Evolutionary conservation across 129 eudicot genomes (phyloP).

Genomic region (Rutidosis leptorrhynchoides): DNA sequence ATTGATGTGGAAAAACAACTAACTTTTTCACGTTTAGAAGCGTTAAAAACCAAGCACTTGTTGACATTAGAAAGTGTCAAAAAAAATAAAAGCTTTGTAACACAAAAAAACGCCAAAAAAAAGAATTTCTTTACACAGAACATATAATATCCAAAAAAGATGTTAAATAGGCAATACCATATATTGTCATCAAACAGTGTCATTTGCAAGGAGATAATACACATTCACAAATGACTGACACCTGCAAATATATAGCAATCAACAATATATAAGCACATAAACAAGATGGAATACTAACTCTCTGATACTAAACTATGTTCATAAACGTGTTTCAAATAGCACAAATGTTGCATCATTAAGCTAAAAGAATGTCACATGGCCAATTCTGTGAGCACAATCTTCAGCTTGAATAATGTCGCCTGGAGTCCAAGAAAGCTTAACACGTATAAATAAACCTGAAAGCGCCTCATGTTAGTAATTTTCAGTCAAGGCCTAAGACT

Average conservation of each 20-base stretch:
- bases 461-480: conserved; percentile 29
- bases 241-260: conserved; percentile 36
- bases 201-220: conserved; percentile 79
- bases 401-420: conserved; percentile 96
- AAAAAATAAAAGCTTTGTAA: too few relatives aligned
- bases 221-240: conserved; percentile 83
- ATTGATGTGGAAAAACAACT: too few relatives aligned
- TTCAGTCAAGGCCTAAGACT: conserved; percentile 20
- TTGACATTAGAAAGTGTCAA: too few relatives aligned
- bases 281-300: not conserved
- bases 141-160: not conserved
- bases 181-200: conserved; percentile 95
- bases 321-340: too few relatives aligned
- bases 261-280: not conserved
- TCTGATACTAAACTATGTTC: too few relatives aligned
- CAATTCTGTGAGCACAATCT: conserved; percentile 98
- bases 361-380: too few relatives aligned
- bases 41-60: too few relatives aligned
- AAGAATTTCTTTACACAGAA: too few relatives aligned
- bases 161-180: conserved; percentile 47
- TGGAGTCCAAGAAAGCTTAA: conserved; percentile 97
- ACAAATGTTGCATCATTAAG: too few relatives aligned
- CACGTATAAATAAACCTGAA: conserved; percentile 95
- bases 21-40: too few relatives aligned
- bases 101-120: too few relatives aligned